phyloP scores from a whole-genome alignment of 352 stramenopile genomes.

The Phytopythium delawarense region DNA sequence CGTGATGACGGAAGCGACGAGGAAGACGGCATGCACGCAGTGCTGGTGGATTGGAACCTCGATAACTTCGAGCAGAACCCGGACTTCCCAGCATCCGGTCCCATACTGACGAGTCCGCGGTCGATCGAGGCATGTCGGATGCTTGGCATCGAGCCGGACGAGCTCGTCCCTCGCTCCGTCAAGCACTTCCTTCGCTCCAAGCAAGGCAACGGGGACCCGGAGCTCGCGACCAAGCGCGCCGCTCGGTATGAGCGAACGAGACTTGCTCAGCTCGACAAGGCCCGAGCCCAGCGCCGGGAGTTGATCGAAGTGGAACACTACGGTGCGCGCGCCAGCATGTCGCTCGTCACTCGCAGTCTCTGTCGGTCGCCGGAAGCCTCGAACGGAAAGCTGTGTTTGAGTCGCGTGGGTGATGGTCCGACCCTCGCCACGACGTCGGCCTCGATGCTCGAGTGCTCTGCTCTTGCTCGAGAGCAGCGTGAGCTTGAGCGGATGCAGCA shows the following conservation, averaged over 20 bases:
- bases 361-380: constrained; percentile 38
- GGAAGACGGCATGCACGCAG: background rate
- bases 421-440: constrained; percentile 6
- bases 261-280: constrained; percentile 44
- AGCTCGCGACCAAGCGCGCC: constrained; percentile 50
- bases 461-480: constrained; percentile 63
- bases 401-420: background rate
- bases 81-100: constrained; percentile 12
- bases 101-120: constrained; percentile 60
- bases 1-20: background rate
- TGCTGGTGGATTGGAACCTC: constrained; percentile 16
- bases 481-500: constrained; percentile 69
- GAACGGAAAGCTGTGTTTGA: constrained; percentile 3
- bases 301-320: constrained; percentile 49
- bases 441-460: constrained; percentile 32
- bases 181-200: constrained; percentile 48
- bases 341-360: constrained; percentile 43
- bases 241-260: constrained; percentile 57
- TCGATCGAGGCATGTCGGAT: constrained; percentile 74
- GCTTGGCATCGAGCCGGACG: constrained; percentile 61
- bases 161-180: constrained; percentile 51
- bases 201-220: constrained; percentile 20
- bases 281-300: constrained; percentile 42
- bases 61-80: constrained; percentile 64
- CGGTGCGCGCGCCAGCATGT: constrained; percentile 48